Percentiles rank a stretch among this genome's conserved stretches.
Conservation (phyloP, 1,139 yeast genomes). For the Geotrichum aggregatum region DNA sequence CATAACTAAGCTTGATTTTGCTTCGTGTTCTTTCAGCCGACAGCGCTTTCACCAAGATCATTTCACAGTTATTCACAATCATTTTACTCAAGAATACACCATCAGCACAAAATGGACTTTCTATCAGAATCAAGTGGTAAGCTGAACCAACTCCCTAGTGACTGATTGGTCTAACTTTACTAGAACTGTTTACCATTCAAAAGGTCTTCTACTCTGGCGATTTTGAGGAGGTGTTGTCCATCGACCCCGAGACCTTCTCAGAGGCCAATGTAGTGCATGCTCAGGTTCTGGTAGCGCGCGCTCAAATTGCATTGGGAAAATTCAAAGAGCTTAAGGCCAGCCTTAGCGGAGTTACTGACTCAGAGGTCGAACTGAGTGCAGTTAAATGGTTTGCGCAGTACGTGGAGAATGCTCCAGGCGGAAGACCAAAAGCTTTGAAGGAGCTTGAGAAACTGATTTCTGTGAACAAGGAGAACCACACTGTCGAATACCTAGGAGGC, state of each 20-base stretch:
- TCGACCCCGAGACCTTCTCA: conserved; percentile 30
- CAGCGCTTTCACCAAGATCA: not conserved
- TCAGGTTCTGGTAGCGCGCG: conserved; percentile 36
- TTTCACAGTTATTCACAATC: not conserved
- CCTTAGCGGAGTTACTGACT: conserved; percentile 21
- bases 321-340: conserved; percentile 34
- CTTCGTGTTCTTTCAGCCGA: conserved; percentile 2
- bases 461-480: conserved; percentile 27
- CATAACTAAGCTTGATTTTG: not conserved
- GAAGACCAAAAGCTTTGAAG: conserved; percentile 18
- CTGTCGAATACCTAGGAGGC: conserved; percentile 38
- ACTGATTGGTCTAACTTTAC: not conserved
- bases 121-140: conserved; percentile 13
- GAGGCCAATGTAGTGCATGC: conserved; percentile 33
- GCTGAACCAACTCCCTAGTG: not conserved
- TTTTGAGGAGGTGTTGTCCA: conserved; percentile 35
- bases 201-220: conserved; percentile 43
- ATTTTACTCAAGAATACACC: not conserved
- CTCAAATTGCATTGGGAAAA: conserved; percentile 38
- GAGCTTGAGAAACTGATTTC: conserved; percentile 25
- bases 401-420: conserved; percentile 20
- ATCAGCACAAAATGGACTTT: conserved; percentile 8
- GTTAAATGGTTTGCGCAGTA: conserved; percentile 31
- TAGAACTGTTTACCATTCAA: conserved; percentile 38
- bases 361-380: conserved; percentile 26